Evolutionary conservation across 306 rosid genomes (phyloP), one percentile per base, ranked within the genome.

Genomic region (Lotus japonicus): DNA sequence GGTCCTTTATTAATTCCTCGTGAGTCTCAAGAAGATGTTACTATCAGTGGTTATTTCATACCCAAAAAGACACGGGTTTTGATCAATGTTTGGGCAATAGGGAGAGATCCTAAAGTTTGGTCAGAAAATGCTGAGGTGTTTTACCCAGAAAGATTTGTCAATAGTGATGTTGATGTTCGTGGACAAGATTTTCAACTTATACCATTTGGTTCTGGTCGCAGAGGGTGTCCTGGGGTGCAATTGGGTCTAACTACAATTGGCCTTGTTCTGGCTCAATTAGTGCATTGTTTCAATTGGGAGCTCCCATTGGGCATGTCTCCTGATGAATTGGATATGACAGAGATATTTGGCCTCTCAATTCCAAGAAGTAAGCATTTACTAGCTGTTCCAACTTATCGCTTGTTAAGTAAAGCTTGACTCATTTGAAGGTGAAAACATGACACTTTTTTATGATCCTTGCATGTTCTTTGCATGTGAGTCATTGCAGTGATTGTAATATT

Each of bases 261-360:
- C 9, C 1, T 70, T n/a, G 16, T 70, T 15, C 3, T 80, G 1
- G 64, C 85, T 1, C 85, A 80, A 1, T 46, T 83, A 7, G 75
- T 73, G 31, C 84, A 76, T 13, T 81, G 73, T 70, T 81, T 84
- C 17, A 28, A 48, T 21, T 84, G 82, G 85, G 68, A 81, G 39
- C 82, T 84, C 28, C 81, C 79, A 2, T 0, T 0, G 0, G 69
- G 60, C 5, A 38, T 52, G 12, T 4, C 1, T 11, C 49, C 52
- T 1, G 0, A 11, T 10, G 70, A 71, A 1, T n/a, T 84, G 9
- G 85, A 84, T 12, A 84, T 78, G 83, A 16, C 12, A 0, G 80
- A 83, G 36, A 19, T 11, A 1, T 83, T 73, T 49, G 80, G 76
- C 0, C 21, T 73, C 0, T 0, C 76, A 5, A 5, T 46, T 2